phyloP scores from a whole-genome alignment of 2,329 filamentous ascomycete species.

The Alternaria gansuensis region DNA sequence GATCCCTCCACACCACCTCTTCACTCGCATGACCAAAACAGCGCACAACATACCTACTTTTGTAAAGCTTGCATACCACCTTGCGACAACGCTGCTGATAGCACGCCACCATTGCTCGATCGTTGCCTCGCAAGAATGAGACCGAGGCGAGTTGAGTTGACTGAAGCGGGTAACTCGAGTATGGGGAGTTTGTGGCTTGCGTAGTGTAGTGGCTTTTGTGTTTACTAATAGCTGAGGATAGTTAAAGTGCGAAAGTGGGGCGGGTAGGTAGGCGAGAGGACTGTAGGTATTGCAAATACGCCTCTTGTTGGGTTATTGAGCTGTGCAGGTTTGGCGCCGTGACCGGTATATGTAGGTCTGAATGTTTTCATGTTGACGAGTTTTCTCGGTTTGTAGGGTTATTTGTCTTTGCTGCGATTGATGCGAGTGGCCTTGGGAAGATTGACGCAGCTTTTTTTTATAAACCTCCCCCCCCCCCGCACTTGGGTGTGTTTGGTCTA shows the following conservation, averaged over 20 bases:
- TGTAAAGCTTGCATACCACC: neutral
- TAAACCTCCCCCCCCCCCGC: too few relatives aligned
- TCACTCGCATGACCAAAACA: constrained; percentile 5
- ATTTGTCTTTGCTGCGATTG: constrained; percentile 1
- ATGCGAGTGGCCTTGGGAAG: neutral
- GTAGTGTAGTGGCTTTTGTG: constrained; percentile 21
- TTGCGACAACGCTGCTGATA: neutral
- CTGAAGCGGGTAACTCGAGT: neutral
- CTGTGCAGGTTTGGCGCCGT: neutral
- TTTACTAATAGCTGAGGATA: constrained; percentile 39
- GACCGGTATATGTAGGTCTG: constrained; percentile 1
- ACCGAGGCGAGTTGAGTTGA: neutral
- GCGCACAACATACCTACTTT: constrained; percentile 1
- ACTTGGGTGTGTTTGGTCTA: too few relatives aligned
- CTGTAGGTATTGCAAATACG: neutral
- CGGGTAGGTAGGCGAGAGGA: constrained; percentile 1
- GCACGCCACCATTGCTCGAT: constrained; percentile 10
- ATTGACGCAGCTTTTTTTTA: neutral
- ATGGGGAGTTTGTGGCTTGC: constrained; percentile 2
- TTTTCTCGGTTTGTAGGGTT: neutral
- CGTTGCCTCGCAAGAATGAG: neutral
- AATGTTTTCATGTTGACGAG: neutral
- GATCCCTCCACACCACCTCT: constrained; percentile 2
- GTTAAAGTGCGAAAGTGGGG: constrained; percentile 23
- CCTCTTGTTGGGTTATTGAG: neutral